phyloP scores from a whole-genome alignment of 371 early-diverging fungal species.

The Mortierella sp. region DNA sequence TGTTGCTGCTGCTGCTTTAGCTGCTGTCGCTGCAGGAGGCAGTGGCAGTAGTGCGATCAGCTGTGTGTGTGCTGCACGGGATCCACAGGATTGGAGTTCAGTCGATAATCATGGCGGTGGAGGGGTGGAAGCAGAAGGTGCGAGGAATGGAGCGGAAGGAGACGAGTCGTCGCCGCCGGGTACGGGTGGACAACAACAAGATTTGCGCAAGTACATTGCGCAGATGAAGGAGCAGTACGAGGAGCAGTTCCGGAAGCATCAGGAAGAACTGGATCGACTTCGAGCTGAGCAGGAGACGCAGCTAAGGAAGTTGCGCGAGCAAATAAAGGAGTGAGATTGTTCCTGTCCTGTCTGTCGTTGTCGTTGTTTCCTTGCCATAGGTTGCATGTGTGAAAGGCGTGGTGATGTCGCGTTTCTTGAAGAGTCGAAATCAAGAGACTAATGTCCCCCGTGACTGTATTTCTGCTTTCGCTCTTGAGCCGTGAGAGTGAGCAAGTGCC shows the following conservation, averaged over 20 bases:
- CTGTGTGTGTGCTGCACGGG: not conserved
- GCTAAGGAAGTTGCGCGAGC: not conserved
- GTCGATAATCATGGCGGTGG: not conserved
- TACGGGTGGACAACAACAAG: not conserved
- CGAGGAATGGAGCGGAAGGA: not conserved
- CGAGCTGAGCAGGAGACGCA: not conserved
- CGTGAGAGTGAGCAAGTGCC: too few species aligned
- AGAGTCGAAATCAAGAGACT: too few species aligned
- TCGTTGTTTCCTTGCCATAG: too few species aligned
- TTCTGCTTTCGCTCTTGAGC: too few species aligned
- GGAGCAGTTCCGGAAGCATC: slow-evolving; percentile 10
- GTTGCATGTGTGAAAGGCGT: too few species aligned
- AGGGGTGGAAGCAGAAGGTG: not conserved
- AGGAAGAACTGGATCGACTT: not conserved
- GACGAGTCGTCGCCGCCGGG: not conserved
- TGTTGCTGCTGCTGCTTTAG: not conserved
- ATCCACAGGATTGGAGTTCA: not conserved
- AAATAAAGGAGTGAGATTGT: not conserved
- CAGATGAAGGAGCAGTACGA: slow-evolving; percentile 11
- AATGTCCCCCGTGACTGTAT: too few species aligned
- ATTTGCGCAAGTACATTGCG: slow-evolving; percentile 2
- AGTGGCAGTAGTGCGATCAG: not conserved
- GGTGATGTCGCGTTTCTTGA: too few species aligned
- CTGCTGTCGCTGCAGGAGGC: not conserved
- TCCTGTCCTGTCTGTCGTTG: not conserved